Percentiles rank a stretch among this genome's conserved stretches.
Evolutionary conservation across 495 filamentous ascomycete species (phyloP).

Genomic region (Talaromyces adpressus): DNA sequence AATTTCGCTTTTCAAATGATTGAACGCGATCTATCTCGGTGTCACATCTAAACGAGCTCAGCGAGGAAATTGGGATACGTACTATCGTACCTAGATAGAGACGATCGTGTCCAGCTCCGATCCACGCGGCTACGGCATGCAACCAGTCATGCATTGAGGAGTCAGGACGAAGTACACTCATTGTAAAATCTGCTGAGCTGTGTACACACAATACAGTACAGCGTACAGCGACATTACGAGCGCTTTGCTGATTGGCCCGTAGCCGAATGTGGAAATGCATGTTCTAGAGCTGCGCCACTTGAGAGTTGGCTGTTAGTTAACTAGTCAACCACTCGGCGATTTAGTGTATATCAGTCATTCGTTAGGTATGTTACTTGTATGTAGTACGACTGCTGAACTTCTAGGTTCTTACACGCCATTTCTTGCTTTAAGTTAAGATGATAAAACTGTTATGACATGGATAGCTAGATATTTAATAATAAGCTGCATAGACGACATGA

Average conservation of each 20-base stretch:
- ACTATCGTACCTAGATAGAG: not conserved
- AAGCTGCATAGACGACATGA: not conserved
- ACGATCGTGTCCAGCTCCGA: not conserved
- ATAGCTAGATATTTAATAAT: not conserved
- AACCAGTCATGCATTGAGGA: not conserved
- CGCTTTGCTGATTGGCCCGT: not conserved
- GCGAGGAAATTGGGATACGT: too few relatives aligned
- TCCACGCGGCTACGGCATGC: not conserved
- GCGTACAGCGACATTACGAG: not conserved
- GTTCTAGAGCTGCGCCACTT: not conserved
- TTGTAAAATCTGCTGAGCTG: too few relatives aligned
- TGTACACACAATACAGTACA: not conserved
- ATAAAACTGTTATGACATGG: not conserved
- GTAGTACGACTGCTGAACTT: not conserved
- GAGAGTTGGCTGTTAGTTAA: not conserved
- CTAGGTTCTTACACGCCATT: not conserved
- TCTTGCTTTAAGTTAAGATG: not conserved
- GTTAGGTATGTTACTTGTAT: not conserved
- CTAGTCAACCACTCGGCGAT: not conserved
- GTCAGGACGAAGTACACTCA: not conserved
- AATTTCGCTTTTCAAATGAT: not conserved
- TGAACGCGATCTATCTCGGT: not conserved
- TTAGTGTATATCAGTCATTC: not conserved
- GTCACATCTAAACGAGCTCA: not conserved
- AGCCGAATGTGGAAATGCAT: not conserved